Conservation (phyloP, 1,139 yeast genomes). For the Hemisphaericaspora xylofermentans region DNA sequence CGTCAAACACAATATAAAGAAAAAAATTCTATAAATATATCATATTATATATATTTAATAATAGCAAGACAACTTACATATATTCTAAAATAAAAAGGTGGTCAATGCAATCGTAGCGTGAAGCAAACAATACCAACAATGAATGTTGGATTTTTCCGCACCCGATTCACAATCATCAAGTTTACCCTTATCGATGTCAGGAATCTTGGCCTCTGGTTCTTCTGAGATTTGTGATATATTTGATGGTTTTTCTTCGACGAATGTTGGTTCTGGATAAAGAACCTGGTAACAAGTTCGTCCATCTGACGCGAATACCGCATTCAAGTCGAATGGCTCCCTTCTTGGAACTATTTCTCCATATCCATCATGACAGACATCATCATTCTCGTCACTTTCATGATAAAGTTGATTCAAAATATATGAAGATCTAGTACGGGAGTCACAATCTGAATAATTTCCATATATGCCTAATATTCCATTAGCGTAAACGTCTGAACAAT, state of each 20-base stretch:
- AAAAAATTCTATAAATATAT: background rate
- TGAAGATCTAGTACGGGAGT: slow-evolving; percentile 50
- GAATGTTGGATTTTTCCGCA: too few relatives aligned
- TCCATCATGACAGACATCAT: slow-evolving; percentile 36
- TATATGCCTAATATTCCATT: slow-evolving; percentile 52
- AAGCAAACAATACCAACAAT: background rate
- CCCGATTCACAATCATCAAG: too few relatives aligned
- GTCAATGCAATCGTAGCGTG: background rate
- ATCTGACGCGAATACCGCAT: slow-evolving; percentile 22
- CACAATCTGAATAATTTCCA: slow-evolving; percentile 60
- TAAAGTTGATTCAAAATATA: slow-evolving; percentile 53
- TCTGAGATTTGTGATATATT: background rate
- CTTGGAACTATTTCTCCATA: slow-evolving; percentile 34
- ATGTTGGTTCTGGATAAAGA: slow-evolving; percentile 4
- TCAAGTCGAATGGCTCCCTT: slow-evolving; percentile 20
- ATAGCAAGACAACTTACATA: background rate
- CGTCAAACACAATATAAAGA: too few relatives aligned
- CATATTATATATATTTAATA: background rate
- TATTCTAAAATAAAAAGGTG: background rate
- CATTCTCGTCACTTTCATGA: slow-evolving; percentile 26
- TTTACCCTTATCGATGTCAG: too few relatives aligned
- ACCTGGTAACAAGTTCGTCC: slow-evolving; percentile 27
- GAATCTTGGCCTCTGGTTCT: too few relatives aligned
- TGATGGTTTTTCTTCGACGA: background rate
- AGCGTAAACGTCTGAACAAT: slow-evolving; percentile 51